These are phyloP conservation scores for Bryoerythrophyllum caledonicum DNA, from an alignment of 225 moss, liverwort and hornwort species.

Conservation along the genomic window DNA sequence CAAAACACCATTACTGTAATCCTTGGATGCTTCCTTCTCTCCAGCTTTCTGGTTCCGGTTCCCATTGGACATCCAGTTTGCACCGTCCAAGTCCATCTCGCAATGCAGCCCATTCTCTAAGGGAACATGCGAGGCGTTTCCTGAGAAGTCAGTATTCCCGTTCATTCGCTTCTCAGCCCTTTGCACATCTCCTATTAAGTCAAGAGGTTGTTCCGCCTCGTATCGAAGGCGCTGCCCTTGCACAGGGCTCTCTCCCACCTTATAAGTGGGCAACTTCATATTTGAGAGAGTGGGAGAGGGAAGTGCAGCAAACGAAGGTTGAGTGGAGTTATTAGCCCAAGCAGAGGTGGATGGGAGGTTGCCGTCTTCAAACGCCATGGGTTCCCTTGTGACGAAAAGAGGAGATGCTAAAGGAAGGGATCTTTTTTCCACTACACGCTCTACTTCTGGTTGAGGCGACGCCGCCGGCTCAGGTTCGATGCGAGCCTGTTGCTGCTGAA, in stretches of 20 bases:
- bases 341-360: constrained; percentile 54
- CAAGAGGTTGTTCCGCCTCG: constrained; percentile 40
- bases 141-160: not conserved
- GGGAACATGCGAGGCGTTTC: constrained; percentile 30
- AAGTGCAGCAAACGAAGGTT: constrained; percentile 39
- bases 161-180: constrained; percentile 16
- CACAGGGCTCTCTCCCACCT: constrained; percentile 37
- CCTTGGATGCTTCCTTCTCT: constrained; percentile 23
- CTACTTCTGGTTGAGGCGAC: constrained; percentile 29
- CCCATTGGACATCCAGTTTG: constrained; percentile 32
- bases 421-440: constrained; percentile 47
- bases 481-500: constrained; percentile 62
- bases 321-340: constrained; percentile 45
- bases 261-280: constrained; percentile 18
- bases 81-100: constrained; percentile 31
- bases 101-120: constrained; percentile 28
- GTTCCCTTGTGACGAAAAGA: constrained; percentile 37
- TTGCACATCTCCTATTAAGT: constrained; percentile 19
- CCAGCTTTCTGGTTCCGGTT: constrained; percentile 32
- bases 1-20: constrained; percentile 10
- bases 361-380: constrained; percentile 39
- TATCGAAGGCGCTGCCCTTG: constrained; percentile 42
- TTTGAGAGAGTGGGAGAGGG: constrained; percentile 34
- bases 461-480: constrained; percentile 36
- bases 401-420: constrained; percentile 38